Percentiles rank a stretch among this genome's conserved stretches.
phyloP scores from a whole-genome alignment of 192 early-diverging fungal genomes.

The Entomortierella parvispora region DNA sequence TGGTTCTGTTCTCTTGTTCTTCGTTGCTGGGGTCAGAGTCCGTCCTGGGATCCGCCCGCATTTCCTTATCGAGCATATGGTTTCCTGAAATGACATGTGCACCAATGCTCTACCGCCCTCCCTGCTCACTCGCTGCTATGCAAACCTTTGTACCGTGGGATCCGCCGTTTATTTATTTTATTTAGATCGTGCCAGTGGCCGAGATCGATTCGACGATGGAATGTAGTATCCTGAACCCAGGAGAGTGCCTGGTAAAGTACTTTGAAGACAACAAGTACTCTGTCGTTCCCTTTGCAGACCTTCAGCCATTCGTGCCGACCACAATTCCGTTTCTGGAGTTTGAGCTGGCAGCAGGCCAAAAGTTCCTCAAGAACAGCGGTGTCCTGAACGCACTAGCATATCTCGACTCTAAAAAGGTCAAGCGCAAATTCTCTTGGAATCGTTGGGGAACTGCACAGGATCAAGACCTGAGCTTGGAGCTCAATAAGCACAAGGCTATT shows the following conservation, averaged over 20 bases:
- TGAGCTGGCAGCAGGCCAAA: constrained; percentile 37
- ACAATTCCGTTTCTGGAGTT: constrained; percentile 48
- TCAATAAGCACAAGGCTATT: constrained; percentile 34
- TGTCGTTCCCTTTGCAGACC: constrained; percentile 38
- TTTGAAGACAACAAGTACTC: constrained; percentile 54
- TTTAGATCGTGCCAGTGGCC: constrained; percentile 47
- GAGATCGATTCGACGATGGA: constrained; percentile 53
- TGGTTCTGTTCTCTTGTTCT: not conserved
- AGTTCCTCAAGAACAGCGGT: constrained; percentile 50
- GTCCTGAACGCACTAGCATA: constrained; percentile 42
- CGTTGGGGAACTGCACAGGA: constrained; percentile 40
- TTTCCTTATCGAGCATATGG: constrained; percentile 34
- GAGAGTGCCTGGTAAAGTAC: constrained; percentile 52
- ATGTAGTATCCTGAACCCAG: constrained; percentile 28
- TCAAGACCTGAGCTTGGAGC: constrained; percentile 32
- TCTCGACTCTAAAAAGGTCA: constrained; percentile 40
- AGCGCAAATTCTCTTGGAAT: constrained; percentile 52
- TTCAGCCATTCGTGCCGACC: constrained; percentile 45
- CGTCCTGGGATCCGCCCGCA: not conserved
- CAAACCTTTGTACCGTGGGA: constrained; percentile 17
- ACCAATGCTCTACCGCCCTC: not conserved
- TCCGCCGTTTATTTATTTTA: not conserved
- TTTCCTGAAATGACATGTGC: constrained; percentile 24
- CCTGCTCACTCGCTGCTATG: constrained; percentile 4
- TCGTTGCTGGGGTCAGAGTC: not conserved